Conservation (phyloP, 139 green algal species). For the Tetraselmis striata region DNA sequence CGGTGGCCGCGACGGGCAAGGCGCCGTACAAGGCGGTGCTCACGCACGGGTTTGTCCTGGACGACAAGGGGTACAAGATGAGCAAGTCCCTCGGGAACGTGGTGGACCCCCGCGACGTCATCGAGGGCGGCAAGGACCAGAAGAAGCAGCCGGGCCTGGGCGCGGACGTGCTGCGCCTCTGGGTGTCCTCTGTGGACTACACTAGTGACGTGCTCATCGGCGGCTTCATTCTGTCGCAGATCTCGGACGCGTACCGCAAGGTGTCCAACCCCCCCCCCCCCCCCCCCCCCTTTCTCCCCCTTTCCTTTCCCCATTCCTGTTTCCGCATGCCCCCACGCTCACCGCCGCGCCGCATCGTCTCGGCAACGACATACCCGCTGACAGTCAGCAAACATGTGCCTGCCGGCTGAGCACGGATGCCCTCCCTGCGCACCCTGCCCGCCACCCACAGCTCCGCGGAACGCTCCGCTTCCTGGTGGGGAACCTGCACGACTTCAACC, state of each 20-base stretch:
- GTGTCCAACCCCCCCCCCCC: constrained; percentile 30
- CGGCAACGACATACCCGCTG: no score
- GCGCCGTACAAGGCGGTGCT: constrained; percentile 88
- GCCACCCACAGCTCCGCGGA: constrained; percentile 31
- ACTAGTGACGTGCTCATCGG: constrained; percentile 85
- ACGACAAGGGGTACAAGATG: constrained; percentile 90
- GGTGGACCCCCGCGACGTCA: constrained; percentile 84
- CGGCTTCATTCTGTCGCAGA: constrained; percentile 74
- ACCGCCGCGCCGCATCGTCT: no score
- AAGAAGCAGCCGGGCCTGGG: constrained; percentile 86
- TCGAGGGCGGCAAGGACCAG: constrained; percentile 84
- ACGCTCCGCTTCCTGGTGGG: constrained; percentile 95
- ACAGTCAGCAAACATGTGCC: no score
- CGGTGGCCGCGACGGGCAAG: constrained; percentile 73
- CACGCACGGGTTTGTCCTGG: constrained; percentile 92
- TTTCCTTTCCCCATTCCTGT: no score
- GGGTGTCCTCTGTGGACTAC: constrained; percentile 94
- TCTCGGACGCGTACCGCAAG: constrained; percentile 90
- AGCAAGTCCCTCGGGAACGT: constrained; percentile 91
- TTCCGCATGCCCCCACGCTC: no score
- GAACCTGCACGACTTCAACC: constrained; percentile 83
- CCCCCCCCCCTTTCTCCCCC: no score
- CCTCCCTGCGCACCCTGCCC: background rate
- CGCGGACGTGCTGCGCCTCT: constrained; percentile 92
- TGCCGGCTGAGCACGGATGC: no score